These are phyloP conservation scores for Canna indica DNA, from an alignment of 176 grass and related monocot species.

Conservation along the genomic window DNA sequence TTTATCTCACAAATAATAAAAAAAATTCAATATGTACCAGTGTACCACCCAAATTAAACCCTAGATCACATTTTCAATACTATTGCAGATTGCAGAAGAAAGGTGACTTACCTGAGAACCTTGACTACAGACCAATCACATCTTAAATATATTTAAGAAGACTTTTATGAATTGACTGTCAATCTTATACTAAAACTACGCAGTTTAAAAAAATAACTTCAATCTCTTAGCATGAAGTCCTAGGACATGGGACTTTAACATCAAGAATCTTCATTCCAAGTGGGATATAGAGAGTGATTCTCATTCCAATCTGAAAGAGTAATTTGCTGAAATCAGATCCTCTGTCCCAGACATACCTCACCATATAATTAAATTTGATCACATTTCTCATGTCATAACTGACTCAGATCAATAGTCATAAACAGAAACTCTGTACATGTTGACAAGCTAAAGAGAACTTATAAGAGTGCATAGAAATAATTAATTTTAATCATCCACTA, in stretches of 20 bases:
- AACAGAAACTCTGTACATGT: too few relatives aligned
- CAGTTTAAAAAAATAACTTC: not conserved
- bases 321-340: not conserved
- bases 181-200: not conserved
- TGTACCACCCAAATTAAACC: too few relatives aligned
- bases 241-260: not conserved
- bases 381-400: not conserved
- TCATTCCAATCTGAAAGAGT: not conserved
- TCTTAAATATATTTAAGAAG: not conserved
- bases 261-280: not conserved
- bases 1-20: not conserved
- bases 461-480: too few relatives aligned
- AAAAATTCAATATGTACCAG: not conserved
- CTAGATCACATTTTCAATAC: not conserved
- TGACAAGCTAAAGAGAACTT: too few relatives aligned
- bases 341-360: too few relatives aligned
- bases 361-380: not conserved
- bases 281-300: not conserved
- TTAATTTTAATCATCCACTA: not conserved
- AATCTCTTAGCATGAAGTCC: not conserved
- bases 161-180: not conserved
- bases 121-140: not conserved
- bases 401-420: too few relatives aligned
- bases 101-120: not conserved
- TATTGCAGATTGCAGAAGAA: not conserved